A percentile compares a stretch with the other conserved stretches of the same genome.
Evolutionary conservation across 148 eudicot species (phyloP).

Genomic region (Nepenthes gracilis): DNA sequence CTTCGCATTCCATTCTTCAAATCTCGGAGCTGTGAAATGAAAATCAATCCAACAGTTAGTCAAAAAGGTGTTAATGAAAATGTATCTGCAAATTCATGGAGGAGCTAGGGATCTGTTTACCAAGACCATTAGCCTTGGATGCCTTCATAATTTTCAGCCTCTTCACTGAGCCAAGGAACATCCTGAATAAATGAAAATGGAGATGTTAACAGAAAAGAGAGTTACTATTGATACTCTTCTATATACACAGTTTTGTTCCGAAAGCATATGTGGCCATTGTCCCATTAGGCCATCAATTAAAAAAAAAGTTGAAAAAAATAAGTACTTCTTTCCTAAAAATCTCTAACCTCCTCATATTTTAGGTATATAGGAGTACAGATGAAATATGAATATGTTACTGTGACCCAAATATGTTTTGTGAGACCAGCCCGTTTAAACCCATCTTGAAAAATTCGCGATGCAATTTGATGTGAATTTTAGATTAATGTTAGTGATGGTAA

Average conservation of each 20-base stretch:
- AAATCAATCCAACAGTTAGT: not conserved
- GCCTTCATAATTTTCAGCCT: slow-evolving; percentile 85
- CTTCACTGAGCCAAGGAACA: slow-evolving; percentile 72
- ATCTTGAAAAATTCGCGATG: too few species aligned
- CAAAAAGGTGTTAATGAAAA: not conserved
- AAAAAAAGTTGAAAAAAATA: too few species aligned
- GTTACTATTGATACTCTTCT: too few species aligned
- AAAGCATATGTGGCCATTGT: not conserved
- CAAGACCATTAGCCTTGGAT: slow-evolving; percentile 81
- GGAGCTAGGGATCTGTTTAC: slow-evolving; percentile 21
- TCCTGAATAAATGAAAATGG: slow-evolving; percentile 26
- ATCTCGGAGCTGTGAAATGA: slow-evolving; percentile 37
- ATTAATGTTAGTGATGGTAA: too few species aligned
- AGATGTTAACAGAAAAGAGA: not conserved
- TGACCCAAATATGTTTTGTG: too few species aligned
- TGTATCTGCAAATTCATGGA: not conserved
- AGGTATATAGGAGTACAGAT: too few species aligned
- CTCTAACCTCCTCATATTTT: too few species aligned
- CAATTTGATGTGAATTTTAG: too few species aligned
- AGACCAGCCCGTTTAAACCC: too few species aligned
- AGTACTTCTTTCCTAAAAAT: too few species aligned
- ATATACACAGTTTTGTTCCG: not conserved
- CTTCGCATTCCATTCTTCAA: slow-evolving; percentile 33
- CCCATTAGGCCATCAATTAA: too few species aligned
- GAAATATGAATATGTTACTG: too few species aligned